Evolutionary conservation across 805 yeast species (phyloP), one percentile per base, ranked within the genome.

Genomic region (Cyberlindnera americana): DNA sequence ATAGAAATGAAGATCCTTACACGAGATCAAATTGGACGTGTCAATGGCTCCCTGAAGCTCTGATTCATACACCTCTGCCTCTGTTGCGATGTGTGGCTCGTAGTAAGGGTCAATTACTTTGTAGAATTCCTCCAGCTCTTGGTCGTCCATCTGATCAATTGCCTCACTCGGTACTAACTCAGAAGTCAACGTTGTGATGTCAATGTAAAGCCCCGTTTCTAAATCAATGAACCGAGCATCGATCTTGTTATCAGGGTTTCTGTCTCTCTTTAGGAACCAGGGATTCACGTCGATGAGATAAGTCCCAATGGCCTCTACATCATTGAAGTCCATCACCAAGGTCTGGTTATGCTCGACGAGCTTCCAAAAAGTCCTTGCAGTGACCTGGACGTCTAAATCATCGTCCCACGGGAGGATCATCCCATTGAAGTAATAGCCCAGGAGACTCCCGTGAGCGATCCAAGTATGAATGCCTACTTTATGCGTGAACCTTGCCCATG

Each of bases 181-280:
- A 28, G 50, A 33, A 28, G 49, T 48, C 16, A 54, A 21, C 1
- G 79, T 88, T 0, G 93, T 83, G 29, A 83, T 77, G 58, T 83
- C 93, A 38, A 83, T 78, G 52, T 78, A 83, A 36, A 81, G 57
- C 0, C 91, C 93, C 4, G 79, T 72, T 48, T 80, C 83, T 11
- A 78, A 62, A 57, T 83, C 90, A 43, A 83, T 77, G 52, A 83
- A 80, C 36, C 93, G 62, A 0, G 85, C 90, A 60, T 81, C 87
- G 33, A 83, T 81, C 51, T 79, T 77, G 52, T 81, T 81, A 11
- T 59, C 56, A 1, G 83, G 83, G 48, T 75, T 78, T 36, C 70
- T 67, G 0, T 56, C 60, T 52, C 90, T 65, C 33, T 70, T 70
- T 3, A 83, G 72, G 8, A 78, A 64, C 27, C 70, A 72, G 8